A percentile compares a stretch with the other conserved stretches of the same genome.
phyloP scores from a whole-genome alignment of 2,329 filamentous ascomycete species.

The Aureobasidium leucospermi region DNA sequence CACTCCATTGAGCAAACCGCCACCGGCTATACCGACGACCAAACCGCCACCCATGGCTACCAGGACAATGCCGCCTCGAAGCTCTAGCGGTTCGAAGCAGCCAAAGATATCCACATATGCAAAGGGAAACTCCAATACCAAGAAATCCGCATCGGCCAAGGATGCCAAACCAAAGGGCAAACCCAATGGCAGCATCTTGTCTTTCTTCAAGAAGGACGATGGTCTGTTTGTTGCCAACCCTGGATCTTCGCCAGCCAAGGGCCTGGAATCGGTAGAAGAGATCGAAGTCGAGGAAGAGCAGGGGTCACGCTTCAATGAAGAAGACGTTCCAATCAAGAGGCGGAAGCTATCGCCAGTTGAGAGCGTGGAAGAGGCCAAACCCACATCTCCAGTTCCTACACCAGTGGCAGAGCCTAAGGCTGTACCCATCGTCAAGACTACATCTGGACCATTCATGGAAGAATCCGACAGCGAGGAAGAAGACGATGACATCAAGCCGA shows the following conservation, averaged over 20 bases:
- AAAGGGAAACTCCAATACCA: constrained; percentile 27
- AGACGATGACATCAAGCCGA: constrained; percentile 15
- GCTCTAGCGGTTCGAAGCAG: constrained; percentile 18
- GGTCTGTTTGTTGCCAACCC: constrained; percentile 32
- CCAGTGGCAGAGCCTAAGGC: neutral
- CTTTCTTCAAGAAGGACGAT: constrained; percentile 46
- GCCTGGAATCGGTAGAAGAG: constrained; percentile 16
- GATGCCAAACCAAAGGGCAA: constrained; percentile 34
- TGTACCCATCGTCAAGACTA: neutral
- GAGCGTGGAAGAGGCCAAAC: constrained; percentile 27
- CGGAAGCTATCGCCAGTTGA: constrained; percentile 25
- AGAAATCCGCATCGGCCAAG: constrained; percentile 27
- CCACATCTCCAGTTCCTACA: constrained; percentile 27
- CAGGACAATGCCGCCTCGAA: constrained; percentile 18
- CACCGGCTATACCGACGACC: constrained; percentile 6
- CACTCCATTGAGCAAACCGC: neutral
- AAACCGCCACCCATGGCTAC: constrained; percentile 21
- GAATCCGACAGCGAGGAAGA: constrained; percentile 58
- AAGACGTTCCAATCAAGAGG: constrained; percentile 34
- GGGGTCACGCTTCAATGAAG: constrained; percentile 37
- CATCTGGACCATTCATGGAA: constrained; percentile 58
- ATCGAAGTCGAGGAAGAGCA: constrained; percentile 18
- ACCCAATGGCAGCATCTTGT: constrained; percentile 45
- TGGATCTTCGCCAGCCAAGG: neutral
- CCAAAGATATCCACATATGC: constrained; percentile 24